Conservation (phyloP, 139 green algal species). For the Coelastrella sp. region DNA sequence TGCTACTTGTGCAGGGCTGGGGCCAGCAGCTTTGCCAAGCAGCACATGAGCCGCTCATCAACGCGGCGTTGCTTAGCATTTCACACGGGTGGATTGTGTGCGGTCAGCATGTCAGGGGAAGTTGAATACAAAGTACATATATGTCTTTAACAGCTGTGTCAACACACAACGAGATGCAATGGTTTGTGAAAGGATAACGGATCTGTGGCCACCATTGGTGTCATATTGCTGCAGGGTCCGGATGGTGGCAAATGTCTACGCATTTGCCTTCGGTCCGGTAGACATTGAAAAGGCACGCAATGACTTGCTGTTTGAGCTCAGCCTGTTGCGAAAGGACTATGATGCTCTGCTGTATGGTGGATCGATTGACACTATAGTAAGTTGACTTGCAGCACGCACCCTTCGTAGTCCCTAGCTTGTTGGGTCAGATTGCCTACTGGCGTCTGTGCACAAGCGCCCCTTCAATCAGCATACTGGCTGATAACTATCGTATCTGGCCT, state of each 20-base stretch:
- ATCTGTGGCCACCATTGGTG: not conserved
- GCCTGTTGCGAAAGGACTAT: slow-evolving; percentile 32
- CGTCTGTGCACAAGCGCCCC: no score
- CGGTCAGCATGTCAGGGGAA: no score
- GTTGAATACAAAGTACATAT: no score
- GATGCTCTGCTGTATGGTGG: slow-evolving; percentile 41
- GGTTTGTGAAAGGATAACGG: not conserved
- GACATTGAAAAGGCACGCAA: not conserved
- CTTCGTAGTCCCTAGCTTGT: not conserved
- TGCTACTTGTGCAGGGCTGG: no score
- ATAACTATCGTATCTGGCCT: no score
- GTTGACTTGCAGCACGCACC: not conserved
- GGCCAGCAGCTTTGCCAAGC: no score
- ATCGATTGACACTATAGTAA: not conserved
- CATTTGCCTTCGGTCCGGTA: not conserved
- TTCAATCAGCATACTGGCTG: no score
- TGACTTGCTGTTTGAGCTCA: not conserved
- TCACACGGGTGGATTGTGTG: no score
- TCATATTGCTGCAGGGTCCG: slow-evolving; percentile 34
- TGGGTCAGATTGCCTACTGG: no score
- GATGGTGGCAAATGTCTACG: not conserved
- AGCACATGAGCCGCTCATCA: no score
- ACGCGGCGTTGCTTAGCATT: no score
- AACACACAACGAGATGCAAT: not conserved
- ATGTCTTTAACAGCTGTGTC: no score